Evolutionary conservation across 345 rosid genomes (phyloP).

Genomic region (Atalantia buxifolia): DNA sequence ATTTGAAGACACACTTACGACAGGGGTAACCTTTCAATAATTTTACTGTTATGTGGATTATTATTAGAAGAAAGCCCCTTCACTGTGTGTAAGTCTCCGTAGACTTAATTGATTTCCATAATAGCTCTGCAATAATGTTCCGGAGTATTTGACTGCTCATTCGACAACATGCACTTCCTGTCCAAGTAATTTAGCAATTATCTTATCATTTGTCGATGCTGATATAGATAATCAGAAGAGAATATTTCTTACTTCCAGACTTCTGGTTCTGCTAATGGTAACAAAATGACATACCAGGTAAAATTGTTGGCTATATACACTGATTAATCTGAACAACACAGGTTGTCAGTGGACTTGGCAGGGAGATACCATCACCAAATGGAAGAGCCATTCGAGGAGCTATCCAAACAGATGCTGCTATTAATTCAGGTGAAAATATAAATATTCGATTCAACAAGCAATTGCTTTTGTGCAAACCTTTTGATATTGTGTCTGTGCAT

Average conservation of each 20-base stretch:
- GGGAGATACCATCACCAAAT: conserved; percentile 87
- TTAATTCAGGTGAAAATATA: conserved; percentile 53
- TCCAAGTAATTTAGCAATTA: not conserved
- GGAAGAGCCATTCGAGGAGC: conserved; percentile 80
- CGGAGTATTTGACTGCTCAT: not conserved
- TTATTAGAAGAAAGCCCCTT: not conserved
- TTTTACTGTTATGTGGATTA: not conserved
- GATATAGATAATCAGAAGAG: not conserved
- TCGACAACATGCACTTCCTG: not conserved
- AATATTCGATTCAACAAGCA: not conserved
- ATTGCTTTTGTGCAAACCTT: not conserved
- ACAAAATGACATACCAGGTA: not conserved
- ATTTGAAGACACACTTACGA: conserved; percentile 88
- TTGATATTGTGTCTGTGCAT: not conserved
- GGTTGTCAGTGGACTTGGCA: conserved; percentile 89
- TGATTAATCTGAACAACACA: conserved; percentile 17
- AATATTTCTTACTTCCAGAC: conserved; percentile 4
- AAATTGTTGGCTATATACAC: not conserved
- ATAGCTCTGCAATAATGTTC: not conserved
- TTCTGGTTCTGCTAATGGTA: not conserved
- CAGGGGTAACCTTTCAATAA: conserved; percentile 56
- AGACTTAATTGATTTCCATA: not conserved
- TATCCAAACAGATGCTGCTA: conserved; percentile 87
- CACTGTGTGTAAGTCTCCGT: not conserved
- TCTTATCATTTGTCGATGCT: not conserved